Evolutionary conservation across 2,329 filamentous ascomycete genomes (phyloP).

Genomic region (Exutisphaerella laricina): DNA sequence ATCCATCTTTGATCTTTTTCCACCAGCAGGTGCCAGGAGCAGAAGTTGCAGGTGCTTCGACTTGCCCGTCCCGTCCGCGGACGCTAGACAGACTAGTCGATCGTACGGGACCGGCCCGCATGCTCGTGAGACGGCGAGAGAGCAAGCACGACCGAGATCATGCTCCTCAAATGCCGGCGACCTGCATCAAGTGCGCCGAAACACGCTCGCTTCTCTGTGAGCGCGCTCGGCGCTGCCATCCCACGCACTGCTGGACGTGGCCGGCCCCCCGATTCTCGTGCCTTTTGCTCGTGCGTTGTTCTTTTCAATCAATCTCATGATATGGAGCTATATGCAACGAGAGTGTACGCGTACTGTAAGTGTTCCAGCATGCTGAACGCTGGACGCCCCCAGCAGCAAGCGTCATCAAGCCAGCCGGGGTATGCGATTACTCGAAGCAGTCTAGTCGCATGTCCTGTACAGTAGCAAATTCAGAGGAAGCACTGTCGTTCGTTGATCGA

Average conservation of each 20-base stretch:
- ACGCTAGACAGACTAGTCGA: too few species aligned
- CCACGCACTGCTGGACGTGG: too few species aligned
- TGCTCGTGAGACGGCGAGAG: background rate
- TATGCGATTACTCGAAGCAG: constrained; percentile 8
- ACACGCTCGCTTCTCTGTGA: background rate
- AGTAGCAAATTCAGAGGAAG: background rate
- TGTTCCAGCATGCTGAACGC: too few species aligned
- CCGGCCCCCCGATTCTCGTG: too few species aligned
- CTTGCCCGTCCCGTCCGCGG: background rate
- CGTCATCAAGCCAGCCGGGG: constrained; percentile 1
- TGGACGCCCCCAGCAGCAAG: too few species aligned
- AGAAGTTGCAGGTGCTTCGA: constrained; percentile 1
- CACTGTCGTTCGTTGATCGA: constrained; percentile 1
- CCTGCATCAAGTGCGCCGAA: background rate
- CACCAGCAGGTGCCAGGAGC: too few species aligned
- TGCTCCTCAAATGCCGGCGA: background rate
- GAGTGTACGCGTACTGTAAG: too few species aligned
- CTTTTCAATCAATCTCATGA: too few species aligned
- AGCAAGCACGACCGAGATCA: constrained; percentile 2
- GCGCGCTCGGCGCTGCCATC: too few species aligned
- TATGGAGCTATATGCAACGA: too few species aligned
- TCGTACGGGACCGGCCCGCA: background rate
- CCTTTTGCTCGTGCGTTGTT: too few species aligned
- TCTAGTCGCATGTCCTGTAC: background rate
- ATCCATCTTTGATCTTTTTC: too few species aligned